Conservation (phyloP, 495 filamentous ascomycete species). For the Tuber brumale region DNA sequence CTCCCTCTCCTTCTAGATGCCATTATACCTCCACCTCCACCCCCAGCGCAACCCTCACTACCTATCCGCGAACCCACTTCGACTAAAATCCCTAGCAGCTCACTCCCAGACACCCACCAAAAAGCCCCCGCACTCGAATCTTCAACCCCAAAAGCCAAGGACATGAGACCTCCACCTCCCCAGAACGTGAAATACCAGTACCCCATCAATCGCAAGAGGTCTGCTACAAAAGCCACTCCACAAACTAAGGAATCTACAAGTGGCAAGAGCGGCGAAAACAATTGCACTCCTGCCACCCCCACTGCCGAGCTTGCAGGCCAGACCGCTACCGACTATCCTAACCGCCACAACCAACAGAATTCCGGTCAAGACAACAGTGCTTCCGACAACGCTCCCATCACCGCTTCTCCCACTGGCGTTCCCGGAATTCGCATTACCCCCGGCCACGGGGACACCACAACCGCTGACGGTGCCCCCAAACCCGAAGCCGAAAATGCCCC, state of each 20-base stretch:
- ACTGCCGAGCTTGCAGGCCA: background rate
- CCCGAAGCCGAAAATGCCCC: background rate
- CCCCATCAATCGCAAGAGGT: background rate
- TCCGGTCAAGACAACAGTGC: background rate
- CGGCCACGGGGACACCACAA: background rate
- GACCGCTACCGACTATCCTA: background rate
- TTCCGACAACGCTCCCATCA: background rate
- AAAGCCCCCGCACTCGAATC: background rate
- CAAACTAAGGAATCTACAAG: background rate
- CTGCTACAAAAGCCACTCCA: background rate
- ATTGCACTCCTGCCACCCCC: background rate
- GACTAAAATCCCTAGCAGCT: background rate
- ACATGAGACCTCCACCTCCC: background rate
- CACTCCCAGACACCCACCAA: background rate
- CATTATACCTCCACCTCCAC: background rate
- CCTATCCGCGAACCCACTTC: background rate
- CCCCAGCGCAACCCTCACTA: too few species aligned
- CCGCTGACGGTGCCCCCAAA: background rate
- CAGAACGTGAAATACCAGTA: background rate
- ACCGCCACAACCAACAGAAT: background rate
- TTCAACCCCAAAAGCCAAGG: too few species aligned
- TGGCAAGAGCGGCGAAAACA: background rate
- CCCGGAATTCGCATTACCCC: background rate
- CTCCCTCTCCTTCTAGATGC: background rate
- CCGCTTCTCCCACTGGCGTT: background rate